phyloP scores from a whole-genome alignment of 306 rosid genomes.

The Prosopis cineraria region DNA sequence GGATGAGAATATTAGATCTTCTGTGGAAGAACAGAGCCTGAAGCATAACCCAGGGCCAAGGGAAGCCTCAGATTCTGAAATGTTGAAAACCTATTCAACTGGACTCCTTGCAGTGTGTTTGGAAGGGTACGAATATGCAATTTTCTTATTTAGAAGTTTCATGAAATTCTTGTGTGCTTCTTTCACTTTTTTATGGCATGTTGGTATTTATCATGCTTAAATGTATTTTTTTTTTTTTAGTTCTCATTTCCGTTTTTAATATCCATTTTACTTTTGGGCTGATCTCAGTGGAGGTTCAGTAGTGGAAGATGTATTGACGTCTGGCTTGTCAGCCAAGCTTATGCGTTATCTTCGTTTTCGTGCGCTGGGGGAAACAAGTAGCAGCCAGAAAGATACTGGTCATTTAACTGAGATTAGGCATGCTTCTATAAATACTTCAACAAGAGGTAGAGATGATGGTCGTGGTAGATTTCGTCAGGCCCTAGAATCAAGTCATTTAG shows the following conservation, averaged over 20 bases:
- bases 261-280: conserved; percentile 17
- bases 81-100: conserved; percentile 88
- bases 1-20: conserved; percentile 57
- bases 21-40: conserved; percentile 58
- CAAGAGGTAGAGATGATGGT: conserved; percentile 76
- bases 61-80: conserved; percentile 79
- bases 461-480: conserved; percentile 78
- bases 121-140: conserved; percentile 54
- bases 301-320: conserved; percentile 91
- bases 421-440: conserved; percentile 48
- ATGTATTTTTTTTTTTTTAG: conserved; percentile 22
- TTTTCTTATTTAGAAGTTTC: neutral
- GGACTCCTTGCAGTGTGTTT: conserved; percentile 92
- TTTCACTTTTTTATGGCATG: neutral
- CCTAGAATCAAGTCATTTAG: conserved; percentile 70
- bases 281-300: conserved; percentile 70
- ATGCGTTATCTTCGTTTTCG: conserved; percentile 94
- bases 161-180: neutral
- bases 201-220: conserved; percentile 8
- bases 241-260: conserved; percentile 7
- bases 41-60: conserved; percentile 55
- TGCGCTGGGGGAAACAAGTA: conserved; percentile 80
- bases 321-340: conserved; percentile 91
- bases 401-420: conserved; percentile 67
- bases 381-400: conserved; percentile 69